These are phyloP conservation scores for Catunica adiposa DNA, from an alignment of 2,329 filamentous ascomycete species.

Conservation along the genomic window DNA sequence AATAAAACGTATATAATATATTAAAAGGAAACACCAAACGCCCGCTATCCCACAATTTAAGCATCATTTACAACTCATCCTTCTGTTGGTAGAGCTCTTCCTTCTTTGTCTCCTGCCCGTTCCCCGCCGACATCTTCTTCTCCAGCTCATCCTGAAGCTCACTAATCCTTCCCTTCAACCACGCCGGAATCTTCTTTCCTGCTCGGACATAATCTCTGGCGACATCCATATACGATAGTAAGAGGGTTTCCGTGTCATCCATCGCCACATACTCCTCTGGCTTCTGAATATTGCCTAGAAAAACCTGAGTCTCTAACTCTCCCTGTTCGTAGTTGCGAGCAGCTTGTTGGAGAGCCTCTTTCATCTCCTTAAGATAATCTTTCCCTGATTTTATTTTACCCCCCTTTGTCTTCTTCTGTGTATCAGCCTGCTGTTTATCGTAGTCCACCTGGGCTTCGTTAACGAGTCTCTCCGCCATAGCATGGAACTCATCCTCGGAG, in stretches of 20 bases:
- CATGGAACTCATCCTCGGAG: constrained; percentile 6
- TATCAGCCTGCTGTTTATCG: not conserved
- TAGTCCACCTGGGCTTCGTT: not conserved
- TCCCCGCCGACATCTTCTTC: constrained; percentile 23
- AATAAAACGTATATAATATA: not conserved
- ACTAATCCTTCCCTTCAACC: constrained; percentile 8
- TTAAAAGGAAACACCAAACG: not conserved
- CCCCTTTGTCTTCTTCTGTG: not conserved
- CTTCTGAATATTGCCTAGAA: constrained; percentile 44
- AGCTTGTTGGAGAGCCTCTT: not conserved
- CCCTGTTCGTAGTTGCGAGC: not conserved
- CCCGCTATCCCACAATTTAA: not conserved
- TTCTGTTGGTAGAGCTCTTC: constrained; percentile 31
- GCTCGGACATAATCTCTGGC: constrained; percentile 16
- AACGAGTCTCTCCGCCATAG: constrained; percentile 8
- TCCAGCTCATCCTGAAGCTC: constrained; percentile 46
- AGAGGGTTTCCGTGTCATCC: not conserved
- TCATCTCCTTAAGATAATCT: constrained; percentile 20
- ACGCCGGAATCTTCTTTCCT: constrained; percentile 15
- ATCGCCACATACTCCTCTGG: constrained; percentile 49
- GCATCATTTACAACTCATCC: constrained; percentile 30
- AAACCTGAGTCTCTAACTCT: constrained; percentile 18
- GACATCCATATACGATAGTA: constrained; percentile 17
- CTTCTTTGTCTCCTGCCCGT: constrained; percentile 22
- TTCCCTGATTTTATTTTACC: constrained; percentile 20